A percentile compares a stretch with the other conserved stretches of the same genome.
Conservation (phyloP, 192 early-diverging fungal genomes). For the Entomortierella beljakovae region DNA sequence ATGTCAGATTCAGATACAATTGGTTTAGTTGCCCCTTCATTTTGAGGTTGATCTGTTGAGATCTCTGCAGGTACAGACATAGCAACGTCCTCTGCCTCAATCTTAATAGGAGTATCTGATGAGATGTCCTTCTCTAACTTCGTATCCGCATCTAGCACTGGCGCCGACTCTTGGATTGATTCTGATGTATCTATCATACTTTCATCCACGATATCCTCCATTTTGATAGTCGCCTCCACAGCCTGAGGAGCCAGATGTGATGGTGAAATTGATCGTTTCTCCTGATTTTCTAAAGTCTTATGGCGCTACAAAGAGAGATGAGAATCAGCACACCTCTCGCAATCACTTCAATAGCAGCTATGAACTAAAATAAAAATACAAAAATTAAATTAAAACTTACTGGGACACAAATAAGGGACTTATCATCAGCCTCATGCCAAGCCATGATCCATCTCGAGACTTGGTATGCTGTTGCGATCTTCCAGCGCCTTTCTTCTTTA, state of each 20-base stretch:
- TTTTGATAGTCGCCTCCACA: constrained; percentile 27
- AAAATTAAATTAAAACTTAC: constrained; percentile 49
- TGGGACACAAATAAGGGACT: constrained; percentile 72
- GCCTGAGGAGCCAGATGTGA: constrained; percentile 10
- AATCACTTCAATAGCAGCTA: not conserved
- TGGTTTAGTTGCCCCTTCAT: not conserved
- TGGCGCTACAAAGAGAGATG: constrained; percentile 9
- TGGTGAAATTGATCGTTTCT: not conserved
- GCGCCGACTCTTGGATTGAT: not conserved
- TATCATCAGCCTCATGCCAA: constrained; percentile 79
- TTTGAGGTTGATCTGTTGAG: not conserved
- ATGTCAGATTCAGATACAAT: not conserved
- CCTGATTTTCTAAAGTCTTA: constrained; percentile 3
- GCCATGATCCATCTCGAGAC: constrained; percentile 75
- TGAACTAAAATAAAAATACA: not conserved
- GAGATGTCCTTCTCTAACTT: constrained; percentile 44
- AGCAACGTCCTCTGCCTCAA: constrained; percentile 32
- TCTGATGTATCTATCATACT: constrained; percentile 29
- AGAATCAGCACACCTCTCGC: not conserved
- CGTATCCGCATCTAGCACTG: constrained; percentile 1
- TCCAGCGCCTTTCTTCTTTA: constrained; percentile 85
- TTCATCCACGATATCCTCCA: constrained; percentile 41
- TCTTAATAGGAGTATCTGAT: constrained; percentile 17
- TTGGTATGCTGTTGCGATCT: constrained; percentile 76
- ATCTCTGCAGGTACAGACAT: constrained; percentile 10